These are phyloP conservation scores for Rhizopus stolonifer DNA, from an alignment of 371 early-diverging fungal species.

Conservation along the genomic window DNA sequence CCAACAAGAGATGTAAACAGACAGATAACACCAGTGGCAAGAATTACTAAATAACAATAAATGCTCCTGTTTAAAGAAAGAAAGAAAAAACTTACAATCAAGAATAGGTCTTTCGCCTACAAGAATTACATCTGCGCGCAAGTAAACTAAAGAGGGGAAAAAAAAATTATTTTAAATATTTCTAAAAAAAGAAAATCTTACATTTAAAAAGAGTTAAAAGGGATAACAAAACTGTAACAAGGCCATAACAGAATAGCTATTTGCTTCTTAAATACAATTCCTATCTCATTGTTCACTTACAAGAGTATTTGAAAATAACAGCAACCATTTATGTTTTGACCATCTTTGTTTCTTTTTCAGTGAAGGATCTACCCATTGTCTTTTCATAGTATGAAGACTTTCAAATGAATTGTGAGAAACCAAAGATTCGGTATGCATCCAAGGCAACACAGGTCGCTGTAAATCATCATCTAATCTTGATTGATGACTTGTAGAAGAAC, in stretches of 20 bases:
- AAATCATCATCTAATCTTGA: constrained; percentile 13
- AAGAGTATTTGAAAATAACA: constrained; percentile 52
- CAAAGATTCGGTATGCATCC: constrained; percentile 47
- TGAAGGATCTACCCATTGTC: constrained; percentile 28
- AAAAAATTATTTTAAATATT: not conserved
- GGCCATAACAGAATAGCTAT: constrained; percentile 51
- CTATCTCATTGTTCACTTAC: too few species aligned
- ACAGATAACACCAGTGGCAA: constrained; percentile 47
- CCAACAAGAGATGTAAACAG: constrained; percentile 50
- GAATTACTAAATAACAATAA: constrained; percentile 38
- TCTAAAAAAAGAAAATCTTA: constrained; percentile 21
- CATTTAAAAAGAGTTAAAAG: constrained; percentile 49
- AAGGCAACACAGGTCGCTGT: constrained; percentile 46
- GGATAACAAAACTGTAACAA: constrained; percentile 35
- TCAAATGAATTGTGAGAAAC: constrained; percentile 28
- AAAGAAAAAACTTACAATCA: constrained; percentile 36
- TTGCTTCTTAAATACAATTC: not conserved
- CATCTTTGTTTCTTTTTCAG: constrained; percentile 45
- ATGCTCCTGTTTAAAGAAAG: not conserved
- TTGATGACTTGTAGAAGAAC: constrained; percentile 4
- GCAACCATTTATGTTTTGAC: constrained; percentile 54
- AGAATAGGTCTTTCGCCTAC: constrained; percentile 46
- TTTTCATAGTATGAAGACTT: constrained; percentile 45
- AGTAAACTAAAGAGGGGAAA: constrained; percentile 30
- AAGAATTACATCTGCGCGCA: constrained; percentile 45